Evolutionary conservation across 2,329 filamentous ascomycete genomes (phyloP).

Genomic region (Scedosporium boydii): DNA sequence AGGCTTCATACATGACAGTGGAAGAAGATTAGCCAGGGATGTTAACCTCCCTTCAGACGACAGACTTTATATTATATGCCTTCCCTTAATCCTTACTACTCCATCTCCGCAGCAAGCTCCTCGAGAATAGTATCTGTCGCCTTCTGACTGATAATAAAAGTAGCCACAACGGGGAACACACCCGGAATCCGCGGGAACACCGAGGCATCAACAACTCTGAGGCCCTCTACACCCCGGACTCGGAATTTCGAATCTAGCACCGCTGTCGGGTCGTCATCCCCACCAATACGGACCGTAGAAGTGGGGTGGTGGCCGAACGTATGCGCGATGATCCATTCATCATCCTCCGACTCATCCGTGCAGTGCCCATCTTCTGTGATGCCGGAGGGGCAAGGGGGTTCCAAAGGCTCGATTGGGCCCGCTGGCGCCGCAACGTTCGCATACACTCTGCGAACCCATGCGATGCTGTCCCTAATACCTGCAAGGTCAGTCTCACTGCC

Average conservation of each 20-base stretch:
- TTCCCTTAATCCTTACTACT: neutral
- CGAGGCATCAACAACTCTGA: constrained; percentile 50
- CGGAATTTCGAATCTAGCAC: constrained; percentile 46
- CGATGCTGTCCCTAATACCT: constrained; percentile 23
- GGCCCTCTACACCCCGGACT: constrained; percentile 40
- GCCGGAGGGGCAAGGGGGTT: constrained; percentile 11
- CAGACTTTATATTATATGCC: neutral
- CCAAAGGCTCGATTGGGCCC: constrained; percentile 9
- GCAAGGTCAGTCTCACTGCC: constrained; percentile 34
- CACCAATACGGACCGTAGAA: constrained; percentile 45
- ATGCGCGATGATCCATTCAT: constrained; percentile 26
- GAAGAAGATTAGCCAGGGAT: too few species aligned
- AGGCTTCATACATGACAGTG: too few species aligned
- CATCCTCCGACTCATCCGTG: constrained; percentile 25
- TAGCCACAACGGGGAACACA: constrained; percentile 37
- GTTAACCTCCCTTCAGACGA: neutral
- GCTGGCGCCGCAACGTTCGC: constrained; percentile 7
- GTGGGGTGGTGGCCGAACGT: constrained; percentile 50
- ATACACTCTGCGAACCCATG: constrained; percentile 17
- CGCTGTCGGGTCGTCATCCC: constrained; percentile 39
- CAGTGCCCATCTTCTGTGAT: constrained; percentile 12
- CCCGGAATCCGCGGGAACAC: constrained; percentile 41
- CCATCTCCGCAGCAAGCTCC: neutral
- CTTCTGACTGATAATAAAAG: constrained; percentile 49
- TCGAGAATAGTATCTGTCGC: constrained; percentile 22